Percentiles rank a stretch among this genome's conserved stretches.
phyloP scores from a whole-genome alignment of 192 early-diverging fungal species.

The Mortierella alpina region DNA sequence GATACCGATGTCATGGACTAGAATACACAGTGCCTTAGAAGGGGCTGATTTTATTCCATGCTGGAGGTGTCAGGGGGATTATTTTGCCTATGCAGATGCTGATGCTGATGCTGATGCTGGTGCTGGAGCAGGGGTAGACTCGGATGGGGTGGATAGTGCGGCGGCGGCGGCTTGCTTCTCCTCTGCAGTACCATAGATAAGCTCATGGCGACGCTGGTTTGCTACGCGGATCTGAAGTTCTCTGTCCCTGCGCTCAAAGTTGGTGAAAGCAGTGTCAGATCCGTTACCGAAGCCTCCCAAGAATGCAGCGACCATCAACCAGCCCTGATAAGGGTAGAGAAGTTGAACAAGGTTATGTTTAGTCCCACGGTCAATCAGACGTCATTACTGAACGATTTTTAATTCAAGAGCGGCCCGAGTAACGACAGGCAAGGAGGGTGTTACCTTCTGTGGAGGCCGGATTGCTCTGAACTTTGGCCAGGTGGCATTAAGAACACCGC shows the following conservation, averaged over 20 bases:
- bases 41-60: too few species aligned
- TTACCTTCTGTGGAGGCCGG: conserved; percentile 43
- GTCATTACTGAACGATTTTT: neutral
- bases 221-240: conserved; percentile 41
- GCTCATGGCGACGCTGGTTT: conserved; percentile 29
- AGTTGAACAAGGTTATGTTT: neutral
- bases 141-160: conserved; percentile 11
- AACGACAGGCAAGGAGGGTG: neutral
- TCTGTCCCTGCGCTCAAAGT: conserved; percentile 43
- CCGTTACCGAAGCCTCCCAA: conserved; percentile 52
- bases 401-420: neutral
- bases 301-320: conserved; percentile 42
- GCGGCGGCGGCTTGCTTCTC: conserved; percentile 24
- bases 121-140: neutral
- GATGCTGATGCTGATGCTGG: neutral
- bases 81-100: neutral
- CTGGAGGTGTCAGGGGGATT: neutral
- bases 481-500: conserved; percentile 32
- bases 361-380: neutral
- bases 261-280: conserved; percentile 46
- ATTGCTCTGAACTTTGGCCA: conserved; percentile 36
- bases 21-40: too few species aligned
- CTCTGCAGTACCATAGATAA: conserved; percentile 28
- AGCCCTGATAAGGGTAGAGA: conserved; percentile 12
- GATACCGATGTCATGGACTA: too few species aligned